A percentile compares a stretch with the other conserved stretches of the same genome.
phyloP scores from a whole-genome alignment of 2,329 filamentous ascomycete species.

The Talaromyces verruculosus region DNA sequence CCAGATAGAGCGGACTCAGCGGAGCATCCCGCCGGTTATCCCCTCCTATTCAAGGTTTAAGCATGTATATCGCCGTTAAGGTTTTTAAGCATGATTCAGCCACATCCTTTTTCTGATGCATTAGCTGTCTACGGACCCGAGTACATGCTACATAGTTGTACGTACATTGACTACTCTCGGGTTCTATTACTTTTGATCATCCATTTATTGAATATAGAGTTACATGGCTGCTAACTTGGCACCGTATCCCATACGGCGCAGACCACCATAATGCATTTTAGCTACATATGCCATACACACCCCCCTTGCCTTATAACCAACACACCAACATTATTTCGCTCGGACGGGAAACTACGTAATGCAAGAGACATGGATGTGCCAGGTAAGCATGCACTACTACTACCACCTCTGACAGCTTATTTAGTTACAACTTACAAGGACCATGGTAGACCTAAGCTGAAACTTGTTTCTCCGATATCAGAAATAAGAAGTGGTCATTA shows the following conservation, averaged over 20 bases:
- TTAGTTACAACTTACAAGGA: background rate
- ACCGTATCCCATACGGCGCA: background rate
- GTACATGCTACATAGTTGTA: background rate
- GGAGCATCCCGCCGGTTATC: background rate
- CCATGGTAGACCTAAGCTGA: background rate
- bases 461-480: conserved; percentile 2
- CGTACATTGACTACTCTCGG: background rate
- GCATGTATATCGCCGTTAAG: conserved; percentile 15
- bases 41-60: conserved; percentile 6
- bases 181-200: background rate
- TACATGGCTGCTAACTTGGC: background rate
- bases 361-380: conserved; percentile 6
- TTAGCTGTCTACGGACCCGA: background rate
- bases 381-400: conserved; percentile 2
- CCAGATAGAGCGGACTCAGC: background rate
- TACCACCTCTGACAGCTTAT: background rate
- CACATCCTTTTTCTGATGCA: conserved; percentile 11
- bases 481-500: background rate
- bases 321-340: background rate
- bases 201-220: conserved; percentile 3
- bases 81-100: conserved; percentile 21
- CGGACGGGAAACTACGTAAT: background rate
- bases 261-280: background rate
- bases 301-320: background rate
- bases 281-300: background rate